Evolutionary conservation across 805 yeast genomes (phyloP).

Genomic region (Torulaspora microellipsoides): DNA sequence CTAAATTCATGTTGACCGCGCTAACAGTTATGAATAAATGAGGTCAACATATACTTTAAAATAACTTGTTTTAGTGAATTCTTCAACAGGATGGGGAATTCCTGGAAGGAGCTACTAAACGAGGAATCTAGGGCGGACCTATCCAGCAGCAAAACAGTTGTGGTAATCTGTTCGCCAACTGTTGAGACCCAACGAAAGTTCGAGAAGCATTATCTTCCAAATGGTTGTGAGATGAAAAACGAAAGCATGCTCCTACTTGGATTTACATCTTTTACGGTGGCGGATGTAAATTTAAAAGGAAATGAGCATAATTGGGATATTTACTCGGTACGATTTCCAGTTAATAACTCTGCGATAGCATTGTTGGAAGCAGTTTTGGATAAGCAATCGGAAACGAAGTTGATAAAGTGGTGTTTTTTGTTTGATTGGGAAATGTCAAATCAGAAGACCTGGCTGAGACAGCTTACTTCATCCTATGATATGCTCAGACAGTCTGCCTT

Average conservation of each 20-base stretch:
- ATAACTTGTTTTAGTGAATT: too few species aligned
- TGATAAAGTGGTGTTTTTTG: constrained; percentile 13
- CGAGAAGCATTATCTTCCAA: constrained; percentile 9
- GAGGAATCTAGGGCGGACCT: neutral
- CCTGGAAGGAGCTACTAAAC: constrained; percentile 5
- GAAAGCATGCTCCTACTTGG: constrained; percentile 7
- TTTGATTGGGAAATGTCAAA: constrained; percentile 23
- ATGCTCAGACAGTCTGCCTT: neutral
- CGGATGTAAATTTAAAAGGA: neutral
- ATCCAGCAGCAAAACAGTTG: neutral
- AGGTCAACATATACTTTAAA: too few species aligned
- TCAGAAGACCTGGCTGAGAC: constrained; percentile 23
- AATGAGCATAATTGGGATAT: neutral
- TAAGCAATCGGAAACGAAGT: neutral
- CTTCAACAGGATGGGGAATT: neutral
- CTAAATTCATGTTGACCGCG: too few species aligned
- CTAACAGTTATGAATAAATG: too few species aligned
- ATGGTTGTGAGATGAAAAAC: constrained; percentile 1
- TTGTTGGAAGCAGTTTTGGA: constrained; percentile 6
- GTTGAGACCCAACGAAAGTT: constrained; percentile 7
- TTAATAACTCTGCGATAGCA: neutral
- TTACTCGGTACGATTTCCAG: constrained; percentile 6
- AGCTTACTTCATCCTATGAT: constrained; percentile 7
- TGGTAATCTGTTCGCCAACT: constrained; percentile 8
- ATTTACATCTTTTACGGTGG: neutral